A percentile compares a stretch with the other conserved stretches of the same genome.
Conservation (phyloP, 108 stramenopile genomes). For the Fragilaria crotonensis region DNA sequence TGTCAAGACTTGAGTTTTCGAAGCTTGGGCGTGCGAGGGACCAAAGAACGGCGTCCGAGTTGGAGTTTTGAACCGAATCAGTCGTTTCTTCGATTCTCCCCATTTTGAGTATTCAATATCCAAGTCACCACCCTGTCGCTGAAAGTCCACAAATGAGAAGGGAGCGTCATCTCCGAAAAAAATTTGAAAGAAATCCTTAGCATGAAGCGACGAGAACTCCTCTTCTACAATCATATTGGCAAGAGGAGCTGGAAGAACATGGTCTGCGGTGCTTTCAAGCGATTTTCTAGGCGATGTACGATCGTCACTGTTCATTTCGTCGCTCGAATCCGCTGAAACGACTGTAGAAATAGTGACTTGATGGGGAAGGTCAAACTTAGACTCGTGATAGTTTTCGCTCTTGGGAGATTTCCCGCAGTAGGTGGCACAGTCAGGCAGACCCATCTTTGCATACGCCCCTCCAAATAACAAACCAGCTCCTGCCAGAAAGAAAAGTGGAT, state of each 20-base stretch:
- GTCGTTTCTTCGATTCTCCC: constrained; percentile 33
- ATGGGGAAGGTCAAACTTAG: background rate
- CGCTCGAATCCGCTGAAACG: background rate
- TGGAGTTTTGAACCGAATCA: constrained; percentile 54
- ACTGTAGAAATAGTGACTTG: background rate
- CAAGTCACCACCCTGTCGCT: constrained; percentile 56
- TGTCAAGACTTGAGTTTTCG: constrained; percentile 60
- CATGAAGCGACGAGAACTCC: constrained; percentile 49
- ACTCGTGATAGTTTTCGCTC: background rate
- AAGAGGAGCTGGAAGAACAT: background rate
- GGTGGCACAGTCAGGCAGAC: background rate
- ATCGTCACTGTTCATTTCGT: background rate
- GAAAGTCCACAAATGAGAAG: constrained; percentile 66
- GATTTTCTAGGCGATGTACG: background rate
- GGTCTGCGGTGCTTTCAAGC: background rate
- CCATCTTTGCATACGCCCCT: background rate
- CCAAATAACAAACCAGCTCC: background rate
- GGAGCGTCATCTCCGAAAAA: constrained; percentile 79
- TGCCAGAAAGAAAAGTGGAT: background rate
- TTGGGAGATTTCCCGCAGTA: background rate
- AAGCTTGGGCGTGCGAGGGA: constrained; percentile 66
- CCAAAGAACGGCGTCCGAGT: constrained; percentile 68
- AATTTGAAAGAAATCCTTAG: constrained; percentile 61
- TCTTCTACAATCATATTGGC: constrained; percentile 30
- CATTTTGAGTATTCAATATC: constrained; percentile 63